Conservation (phyloP, 495 filamentous ascomycete genomes). For the Hyaloscypha finlandica region DNA sequence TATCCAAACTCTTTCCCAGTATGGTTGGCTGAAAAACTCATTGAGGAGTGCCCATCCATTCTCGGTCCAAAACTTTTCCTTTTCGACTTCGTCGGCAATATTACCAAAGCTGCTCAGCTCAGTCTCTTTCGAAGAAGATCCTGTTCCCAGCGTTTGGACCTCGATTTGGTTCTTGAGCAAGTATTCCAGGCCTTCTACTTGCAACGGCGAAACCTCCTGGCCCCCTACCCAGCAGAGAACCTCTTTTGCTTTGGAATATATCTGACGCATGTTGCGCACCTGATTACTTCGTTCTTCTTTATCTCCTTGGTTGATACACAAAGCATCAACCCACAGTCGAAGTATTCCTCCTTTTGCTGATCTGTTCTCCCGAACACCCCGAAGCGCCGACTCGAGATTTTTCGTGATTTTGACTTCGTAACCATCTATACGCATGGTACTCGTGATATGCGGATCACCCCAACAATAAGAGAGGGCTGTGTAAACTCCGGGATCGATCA, state of each 20-base stretch:
- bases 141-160: not conserved
- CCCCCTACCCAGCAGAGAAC: not conserved
- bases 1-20: conserved; percentile 9
- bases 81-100: no score
- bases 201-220: no score
- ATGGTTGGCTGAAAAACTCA: not conserved
- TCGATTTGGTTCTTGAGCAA: no score
- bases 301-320: conserved; percentile 37
- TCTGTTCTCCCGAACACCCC: not conserved
- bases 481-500: no score
- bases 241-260: conserved; percentile 24
- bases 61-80: no score
- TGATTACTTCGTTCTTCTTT: conserved; percentile 29
- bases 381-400: not conserved
- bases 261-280: conserved; percentile 32
- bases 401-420: no score
- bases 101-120: no score
- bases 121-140: not conserved
- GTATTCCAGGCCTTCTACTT: no score
- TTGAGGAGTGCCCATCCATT: not conserved
- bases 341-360: not conserved
- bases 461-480: no score
- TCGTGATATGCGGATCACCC: no score
- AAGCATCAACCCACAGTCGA: conserved; percentile 35
- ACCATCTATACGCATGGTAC: no score